Percentiles rank a stretch among this genome's conserved stretches.
Conservation (phyloP, 1,284 basidiomycete species). For the Moniliella sp. region DNA sequence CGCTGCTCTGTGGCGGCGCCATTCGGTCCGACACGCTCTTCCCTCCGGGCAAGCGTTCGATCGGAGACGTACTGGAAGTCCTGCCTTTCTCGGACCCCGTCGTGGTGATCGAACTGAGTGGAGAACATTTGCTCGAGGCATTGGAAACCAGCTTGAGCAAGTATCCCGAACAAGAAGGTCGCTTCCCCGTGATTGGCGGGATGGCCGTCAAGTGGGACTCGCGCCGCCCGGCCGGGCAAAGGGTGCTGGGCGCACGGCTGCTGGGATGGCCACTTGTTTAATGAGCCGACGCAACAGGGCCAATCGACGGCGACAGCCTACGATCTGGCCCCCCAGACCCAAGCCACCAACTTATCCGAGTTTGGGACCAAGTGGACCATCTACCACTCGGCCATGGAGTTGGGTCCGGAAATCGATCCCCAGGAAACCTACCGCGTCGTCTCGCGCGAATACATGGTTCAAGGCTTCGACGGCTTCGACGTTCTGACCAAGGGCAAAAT, state of each 20-base stretch:
- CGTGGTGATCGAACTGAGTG: conserved; percentile 61
- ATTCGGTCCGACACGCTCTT: conserved; percentile 69
- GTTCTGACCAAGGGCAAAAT: too few relatives aligned
- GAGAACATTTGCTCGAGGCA: conserved; percentile 56
- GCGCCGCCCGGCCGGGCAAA: conserved; percentile 33
- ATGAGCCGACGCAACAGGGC: background rate
- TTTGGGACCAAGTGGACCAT: background rate
- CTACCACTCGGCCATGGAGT: conserved; percentile 1
- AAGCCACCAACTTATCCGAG: too few relatives aligned
- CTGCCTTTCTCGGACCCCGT: conserved; percentile 65
- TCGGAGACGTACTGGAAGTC: conserved; percentile 67
- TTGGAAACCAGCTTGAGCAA: conserved; percentile 53
- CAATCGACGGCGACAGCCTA: too few relatives aligned
- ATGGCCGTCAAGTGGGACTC: conserved; percentile 72
- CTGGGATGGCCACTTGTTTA: conserved; percentile 6
- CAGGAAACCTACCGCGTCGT: conserved; percentile 47
- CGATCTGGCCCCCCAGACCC: background rate
- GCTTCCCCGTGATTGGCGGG: conserved; percentile 69
- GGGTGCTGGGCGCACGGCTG: conserved; percentile 14
- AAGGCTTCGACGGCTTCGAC: conserved; percentile 52
- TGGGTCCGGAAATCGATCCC: conserved; percentile 9
- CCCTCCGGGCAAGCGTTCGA: conserved; percentile 49
- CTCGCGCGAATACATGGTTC: conserved; percentile 52
- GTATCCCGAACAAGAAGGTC: conserved; percentile 77
- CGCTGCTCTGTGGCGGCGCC: conserved; percentile 58